phyloP scores from a whole-genome alignment of 2,329 filamentous ascomycete species.

The Trichophyton rubrum region DNA sequence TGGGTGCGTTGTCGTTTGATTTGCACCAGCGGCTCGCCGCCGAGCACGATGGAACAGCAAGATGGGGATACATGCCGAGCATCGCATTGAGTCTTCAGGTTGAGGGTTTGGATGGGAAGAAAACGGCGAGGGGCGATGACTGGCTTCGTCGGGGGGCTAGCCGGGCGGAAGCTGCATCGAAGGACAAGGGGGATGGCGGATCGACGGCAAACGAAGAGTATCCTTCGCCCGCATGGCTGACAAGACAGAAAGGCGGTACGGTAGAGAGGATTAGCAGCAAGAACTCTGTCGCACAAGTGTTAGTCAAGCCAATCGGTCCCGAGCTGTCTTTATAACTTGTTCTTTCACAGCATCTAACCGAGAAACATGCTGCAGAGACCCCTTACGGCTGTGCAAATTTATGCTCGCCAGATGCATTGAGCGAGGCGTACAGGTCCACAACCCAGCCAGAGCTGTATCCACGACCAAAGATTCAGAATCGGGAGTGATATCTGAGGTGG shows the following conservation, averaged over 20 bases:
- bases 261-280: slow-evolving; percentile 51
- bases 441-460: slow-evolving; percentile 47
- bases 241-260: slow-evolving; percentile 40
- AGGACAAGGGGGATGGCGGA: slow-evolving; percentile 21
- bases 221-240: slow-evolving; percentile 46
- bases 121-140: slow-evolving; percentile 43
- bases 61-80: slow-evolving; percentile 49
- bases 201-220: slow-evolving; percentile 19
- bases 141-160: slow-evolving; percentile 56
- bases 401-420: slow-evolving; percentile 46
- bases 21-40: slow-evolving; percentile 55
- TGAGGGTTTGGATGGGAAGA: slow-evolving; percentile 24
- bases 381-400: slow-evolving; percentile 52
- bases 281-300: slow-evolving; percentile 53
- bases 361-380: slow-evolving; percentile 43
- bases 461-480: slow-evolving; percentile 38
- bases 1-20: slow-evolving; percentile 56
- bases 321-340: neutral
- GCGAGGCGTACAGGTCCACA: slow-evolving; percentile 52
- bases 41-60: slow-evolving; percentile 43
- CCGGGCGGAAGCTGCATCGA: slow-evolving; percentile 42
- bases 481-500: slow-evolving; percentile 41
- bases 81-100: slow-evolving; percentile 46
- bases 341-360: neutral
- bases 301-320: slow-evolving; percentile 20